phyloP scores from a whole-genome alignment of 441 rosid species.

The Adansonia grandidieri region DNA sequence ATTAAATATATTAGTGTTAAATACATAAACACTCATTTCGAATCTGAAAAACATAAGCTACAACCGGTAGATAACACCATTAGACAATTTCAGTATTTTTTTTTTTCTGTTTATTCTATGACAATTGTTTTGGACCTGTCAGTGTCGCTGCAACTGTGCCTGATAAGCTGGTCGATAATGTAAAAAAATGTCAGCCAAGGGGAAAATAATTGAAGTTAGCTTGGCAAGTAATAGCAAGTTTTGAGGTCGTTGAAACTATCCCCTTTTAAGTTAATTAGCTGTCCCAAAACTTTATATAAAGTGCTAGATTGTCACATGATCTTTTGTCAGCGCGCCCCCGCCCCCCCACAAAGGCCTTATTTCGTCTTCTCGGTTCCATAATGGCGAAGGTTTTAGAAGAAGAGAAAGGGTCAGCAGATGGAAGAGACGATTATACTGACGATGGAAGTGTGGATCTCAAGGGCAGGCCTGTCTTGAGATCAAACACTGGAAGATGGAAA shows the following conservation, averaged over 20 bases:
- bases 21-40: no score
- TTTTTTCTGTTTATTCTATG: background rate
- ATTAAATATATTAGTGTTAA: no score
- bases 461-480: constrained; percentile 42
- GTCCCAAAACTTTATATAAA: constrained; percentile 6
- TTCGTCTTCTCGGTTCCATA: background rate
- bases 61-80: no score
- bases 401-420: constrained; percentile 40
- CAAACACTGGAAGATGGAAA: constrained; percentile 45
- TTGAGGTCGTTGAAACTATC: constrained; percentile 1
- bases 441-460: constrained; percentile 49
- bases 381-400: constrained; percentile 41
- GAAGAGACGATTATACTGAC: constrained; percentile 34
- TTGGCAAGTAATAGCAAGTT: background rate
- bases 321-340: background rate
- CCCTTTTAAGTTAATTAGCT: background rate
- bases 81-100: background rate
- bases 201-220: no score
- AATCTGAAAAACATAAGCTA: no score
- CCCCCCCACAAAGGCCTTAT: background rate
- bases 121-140: background rate
- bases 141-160: background rate
- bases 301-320: constrained; percentile 13
- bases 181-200: background rate
- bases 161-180: background rate